Conservation (phyloP, 2,329 filamentous ascomycete genomes). For the Diplodia seriata region DNA sequence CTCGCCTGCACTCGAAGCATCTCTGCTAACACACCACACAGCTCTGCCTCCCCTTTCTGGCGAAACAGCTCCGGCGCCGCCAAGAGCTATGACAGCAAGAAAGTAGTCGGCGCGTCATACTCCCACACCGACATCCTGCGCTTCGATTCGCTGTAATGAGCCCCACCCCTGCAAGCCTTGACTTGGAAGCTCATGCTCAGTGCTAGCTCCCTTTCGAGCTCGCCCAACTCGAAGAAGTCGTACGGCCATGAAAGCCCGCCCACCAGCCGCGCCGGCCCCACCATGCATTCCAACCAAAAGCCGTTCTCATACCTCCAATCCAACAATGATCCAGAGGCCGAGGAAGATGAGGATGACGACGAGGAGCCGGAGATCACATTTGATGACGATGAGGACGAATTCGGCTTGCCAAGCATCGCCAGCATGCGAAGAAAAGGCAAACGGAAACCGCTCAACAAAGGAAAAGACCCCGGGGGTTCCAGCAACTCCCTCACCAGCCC, state of each 20-base stretch:
- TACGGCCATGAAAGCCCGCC: slow-evolving; percentile 65
- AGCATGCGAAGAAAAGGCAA: slow-evolving; percentile 81
- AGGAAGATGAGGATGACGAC: slow-evolving; percentile 67
- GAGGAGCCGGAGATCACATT: slow-evolving; percentile 75
- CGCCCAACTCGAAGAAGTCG: slow-evolving; percentile 69
- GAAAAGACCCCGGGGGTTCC: slow-evolving; percentile 53
- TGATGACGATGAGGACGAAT: slow-evolving; percentile 92
- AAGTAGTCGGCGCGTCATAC: slow-evolving; percentile 92
- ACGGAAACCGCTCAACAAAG: slow-evolving; percentile 53
- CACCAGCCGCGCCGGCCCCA: slow-evolving; percentile 56
- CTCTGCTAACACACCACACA: slow-evolving; percentile 47
- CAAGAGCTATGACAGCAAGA: slow-evolving; percentile 60
- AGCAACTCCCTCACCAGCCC: slow-evolving; percentile 36
- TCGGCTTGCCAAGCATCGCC: slow-evolving; percentile 89
- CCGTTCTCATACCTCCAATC: slow-evolving; percentile 83
- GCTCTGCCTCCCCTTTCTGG: slow-evolving; percentile 91
- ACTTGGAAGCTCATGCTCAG: slow-evolving; percentile 21
- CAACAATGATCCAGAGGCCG: slow-evolving; percentile 76
- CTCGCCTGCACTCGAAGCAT: background rate
- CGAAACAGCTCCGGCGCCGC: slow-evolving; percentile 59
- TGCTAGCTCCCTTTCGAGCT: slow-evolving; percentile 28
- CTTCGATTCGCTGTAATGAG: slow-evolving; percentile 75
- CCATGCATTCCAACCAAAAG: slow-evolving; percentile 63
- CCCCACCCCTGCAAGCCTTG: background rate
- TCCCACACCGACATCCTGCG: slow-evolving; percentile 96